Base-by-base conservation (phyloP, 148 eudicot genomes). In the Vaccinium myrtillus region DNA sequence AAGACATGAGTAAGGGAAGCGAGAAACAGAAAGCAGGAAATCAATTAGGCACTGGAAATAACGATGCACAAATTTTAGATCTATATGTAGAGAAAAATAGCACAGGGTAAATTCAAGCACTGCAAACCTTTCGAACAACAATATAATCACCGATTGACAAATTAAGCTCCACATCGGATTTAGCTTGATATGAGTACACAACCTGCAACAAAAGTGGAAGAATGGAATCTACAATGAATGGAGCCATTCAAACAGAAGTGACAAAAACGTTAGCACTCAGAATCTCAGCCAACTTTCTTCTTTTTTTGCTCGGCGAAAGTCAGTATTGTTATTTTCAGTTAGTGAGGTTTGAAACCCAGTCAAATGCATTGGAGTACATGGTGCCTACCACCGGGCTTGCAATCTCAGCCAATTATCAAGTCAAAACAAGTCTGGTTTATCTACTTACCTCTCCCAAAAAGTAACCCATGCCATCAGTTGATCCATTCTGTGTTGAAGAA, bases 361-460 rank as follows among this genome's bases (percentile, higher is more conserved):
- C 46, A 39, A 39, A 43, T 43, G 46, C 6, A 43, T 43, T 43
- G 6, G 6, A 43, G 46, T 43, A 43, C 46, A 43, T 43, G 46
- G 46, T 43, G 46, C 46, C 46, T 43, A 43, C 46, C 46, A 43
- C 5, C 0, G 7, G 46, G 46, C 46, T 43, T 43, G 46, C 46
- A 27, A 69, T 36, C 19, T 54, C 15, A 54, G 74, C 1, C 32
- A 65, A 6, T 54, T 49, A 32, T 23, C 5, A 16, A 54, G 30
- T n/a, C 46, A 81, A 4, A 81, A 25, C 18, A 23, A 6, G 12
- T 70, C 27, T 9, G 23, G 59, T n/a, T 59, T 43, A 48, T 16
- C 48, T 75, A 87, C 92, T 88, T 80, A 94, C 98, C 93, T 96
- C 98, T 82, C 97, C 99, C 43, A 96, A 88, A 88, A 96, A 96